A percentile compares a stretch with the other conserved stretches of the same genome.
Evolutionary conservation across 2,329 filamentous ascomycete species (phyloP).

Genomic region (Trichoderma polysporum): DNA sequence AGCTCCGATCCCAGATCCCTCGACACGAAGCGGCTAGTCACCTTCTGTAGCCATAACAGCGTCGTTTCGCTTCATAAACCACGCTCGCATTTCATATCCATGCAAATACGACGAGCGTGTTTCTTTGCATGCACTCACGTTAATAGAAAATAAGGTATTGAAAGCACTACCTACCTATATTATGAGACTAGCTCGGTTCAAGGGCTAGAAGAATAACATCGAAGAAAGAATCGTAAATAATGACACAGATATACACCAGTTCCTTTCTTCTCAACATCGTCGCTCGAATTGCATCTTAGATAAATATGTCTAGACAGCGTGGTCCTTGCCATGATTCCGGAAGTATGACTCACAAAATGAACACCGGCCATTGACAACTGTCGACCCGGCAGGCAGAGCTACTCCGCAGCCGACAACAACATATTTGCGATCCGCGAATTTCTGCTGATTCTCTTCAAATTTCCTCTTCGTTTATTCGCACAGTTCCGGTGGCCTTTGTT

Average conservation of each 20-base stretch:
- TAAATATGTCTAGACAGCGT: not conserved
- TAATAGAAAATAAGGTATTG: not conserved
- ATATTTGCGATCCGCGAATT: too few relatives aligned
- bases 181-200: not conserved
- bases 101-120: too few relatives aligned
- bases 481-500: too few relatives aligned
- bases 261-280: not conserved
- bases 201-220: not conserved
- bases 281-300: not conserved
- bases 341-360: not conserved
- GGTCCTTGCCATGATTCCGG: not conserved
- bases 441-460: too few relatives aligned
- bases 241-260: not conserved
- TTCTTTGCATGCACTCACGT: not conserved
- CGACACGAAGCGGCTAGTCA: too few relatives aligned
- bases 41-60: too few relatives aligned
- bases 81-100: too few relatives aligned
- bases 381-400: not conserved
- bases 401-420: too few relatives aligned
- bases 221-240: not conserved
- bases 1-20: too few relatives aligned
- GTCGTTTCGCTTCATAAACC: too few relatives aligned
- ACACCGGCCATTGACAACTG: not conserved
- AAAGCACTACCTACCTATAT: not conserved
- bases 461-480: too few relatives aligned